A percentile compares a stretch with the other conserved stretches of the same genome.
Conservation (phyloP, 495 filamentous ascomycete genomes). For the Collariella sp. region DNA sequence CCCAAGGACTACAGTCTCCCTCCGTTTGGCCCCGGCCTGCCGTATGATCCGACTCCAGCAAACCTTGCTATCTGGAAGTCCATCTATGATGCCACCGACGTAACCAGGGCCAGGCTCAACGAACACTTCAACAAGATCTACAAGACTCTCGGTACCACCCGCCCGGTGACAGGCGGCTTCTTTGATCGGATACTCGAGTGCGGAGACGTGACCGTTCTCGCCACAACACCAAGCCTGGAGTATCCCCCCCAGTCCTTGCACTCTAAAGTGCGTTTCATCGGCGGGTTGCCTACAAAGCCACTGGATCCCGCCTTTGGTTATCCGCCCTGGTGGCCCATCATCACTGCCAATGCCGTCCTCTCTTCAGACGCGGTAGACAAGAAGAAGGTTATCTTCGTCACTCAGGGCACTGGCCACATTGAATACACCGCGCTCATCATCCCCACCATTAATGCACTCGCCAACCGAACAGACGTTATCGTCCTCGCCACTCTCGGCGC, state of each 20-base stretch:
- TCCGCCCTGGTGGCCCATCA: slow-evolving; percentile 26
- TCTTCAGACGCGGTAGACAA: slow-evolving; percentile 4
- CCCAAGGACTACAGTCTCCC: slow-evolving; percentile 15
- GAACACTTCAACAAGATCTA: slow-evolving; percentile 22
- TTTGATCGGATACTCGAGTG: slow-evolving; percentile 17
- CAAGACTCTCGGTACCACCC: slow-evolving; percentile 8
- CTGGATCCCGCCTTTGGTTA: slow-evolving; percentile 1
- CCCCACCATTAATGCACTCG: slow-evolving; percentile 28
- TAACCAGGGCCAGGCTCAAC: neutral
- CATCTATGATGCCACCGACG: neutral
- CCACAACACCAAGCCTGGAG: slow-evolving; percentile 21
- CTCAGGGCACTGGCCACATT: slow-evolving; percentile 31
- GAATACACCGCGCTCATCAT: slow-evolving; percentile 27
- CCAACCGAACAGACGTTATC: slow-evolving; percentile 17
- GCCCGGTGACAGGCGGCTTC: neutral
- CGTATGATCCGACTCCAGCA: slow-evolving; percentile 9
- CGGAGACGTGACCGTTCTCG: slow-evolving; percentile 30
- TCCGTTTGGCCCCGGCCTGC: slow-evolving; percentile 24
- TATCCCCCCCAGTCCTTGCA: neutral
- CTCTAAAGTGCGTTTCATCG: slow-evolving; percentile 9
- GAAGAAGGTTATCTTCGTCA: slow-evolving; percentile 32
- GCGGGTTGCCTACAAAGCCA: slow-evolving; percentile 13
- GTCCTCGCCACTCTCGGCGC: slow-evolving; percentile 30
- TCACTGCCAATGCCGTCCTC: slow-evolving; percentile 12
- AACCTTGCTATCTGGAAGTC: slow-evolving; percentile 12